Evolutionary conservation across 805 yeast species (phyloP), one percentile per base, ranked within the genome.

Genomic region (Nakazawaea wickerhamii): DNA sequence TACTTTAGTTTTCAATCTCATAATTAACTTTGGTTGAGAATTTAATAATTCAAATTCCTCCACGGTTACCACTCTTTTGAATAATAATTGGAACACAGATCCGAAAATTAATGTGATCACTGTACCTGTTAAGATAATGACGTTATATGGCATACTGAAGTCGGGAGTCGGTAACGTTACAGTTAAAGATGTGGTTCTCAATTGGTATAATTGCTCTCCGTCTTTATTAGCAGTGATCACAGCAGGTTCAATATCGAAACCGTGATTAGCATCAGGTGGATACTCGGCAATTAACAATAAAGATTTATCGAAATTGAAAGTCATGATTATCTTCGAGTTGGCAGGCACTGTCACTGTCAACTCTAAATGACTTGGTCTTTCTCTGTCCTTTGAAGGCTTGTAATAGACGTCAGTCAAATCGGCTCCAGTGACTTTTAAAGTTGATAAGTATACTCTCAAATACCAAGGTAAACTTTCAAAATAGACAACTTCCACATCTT

Each of bases 261-360:
- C 99, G 54, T 93, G 97, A 59, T 93, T 93, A 2, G 99, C 98
- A 67, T 93, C 99, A 1, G 99, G 99, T n/a, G 99, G 99, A 55
- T 93, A 93, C 59, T 93, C 98, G 3, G 89, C 84, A 47, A 85
- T 80, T 44, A 82, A 73, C 23, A 93, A 69, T 57, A 93, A 69
- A 0, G 95, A 80, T 59, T 90, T 93, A 58, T 93, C 98, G 57
- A 91, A 90, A 43, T 81, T 76, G 57, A 85, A 85, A 3, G 83
- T 77, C 40, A 88, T 51, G 1, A 82, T 71, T 35, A 84, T 59
- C 5, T 79, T 70, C 11, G 80, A 69, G 2, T 67, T 55, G 2
- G 90, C 73, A 0, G 97, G 97, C 2, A 91, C 56, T 0, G 53
- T 56, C 17, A 91, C 55, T 7, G 63, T 63, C 28, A 87, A 68